Evolutionary conservation across 169 alveolate genomes (phyloP), one percentile per base, ranked within the genome.

Genomic region (Cryptosporidium andersoni): DNA sequence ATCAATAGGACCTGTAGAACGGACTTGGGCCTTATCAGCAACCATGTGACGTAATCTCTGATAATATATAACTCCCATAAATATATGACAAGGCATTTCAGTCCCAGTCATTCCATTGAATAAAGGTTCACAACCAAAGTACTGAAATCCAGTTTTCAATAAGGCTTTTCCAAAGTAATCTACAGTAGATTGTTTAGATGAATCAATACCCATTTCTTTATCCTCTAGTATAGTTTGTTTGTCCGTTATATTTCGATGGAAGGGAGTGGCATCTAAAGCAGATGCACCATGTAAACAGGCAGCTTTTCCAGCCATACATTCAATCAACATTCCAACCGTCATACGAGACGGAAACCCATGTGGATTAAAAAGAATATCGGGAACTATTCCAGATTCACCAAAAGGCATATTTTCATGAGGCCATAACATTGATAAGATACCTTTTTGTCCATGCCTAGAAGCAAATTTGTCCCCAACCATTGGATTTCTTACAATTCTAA

Each of bases 321-420:
- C 99, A 8, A 99, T 96, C 80, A 98, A 92, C 98, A 92, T 91
- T 48, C 99, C 99, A 43, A 99, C 97, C 6, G 99, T 99, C 99
- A 99, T 99, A 67, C 99, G 95, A 39, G 99, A 96, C n/a, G 99
- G 99, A 88, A 99, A 96, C 52, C 99, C 99, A 90, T 99, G 99
- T 2, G 99, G 99, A 88, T 99, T 99, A 88, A 99, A 98, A 39
- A 99, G 96, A 49, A 98, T 93, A 93, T 99, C 99, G 7, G 99
- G 99, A 6, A 96, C 97, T 58, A 99, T 95, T 25, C 99, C 99
- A 51, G 96, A 93, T 81, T 97, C 99, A 80, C 98, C 94, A 90
- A 97, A 98, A 25, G 99, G 99, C 99, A 98, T 97, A 89, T 98
- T 98, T 74, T 94, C 98, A 60, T 95, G 97, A 40, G 99, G 99